Evolutionary conservation across 2,329 filamentous ascomycete species (phyloP), one percentile per base, ranked within the genome.

Genomic region (Camptophora hylomeconis): DNA sequence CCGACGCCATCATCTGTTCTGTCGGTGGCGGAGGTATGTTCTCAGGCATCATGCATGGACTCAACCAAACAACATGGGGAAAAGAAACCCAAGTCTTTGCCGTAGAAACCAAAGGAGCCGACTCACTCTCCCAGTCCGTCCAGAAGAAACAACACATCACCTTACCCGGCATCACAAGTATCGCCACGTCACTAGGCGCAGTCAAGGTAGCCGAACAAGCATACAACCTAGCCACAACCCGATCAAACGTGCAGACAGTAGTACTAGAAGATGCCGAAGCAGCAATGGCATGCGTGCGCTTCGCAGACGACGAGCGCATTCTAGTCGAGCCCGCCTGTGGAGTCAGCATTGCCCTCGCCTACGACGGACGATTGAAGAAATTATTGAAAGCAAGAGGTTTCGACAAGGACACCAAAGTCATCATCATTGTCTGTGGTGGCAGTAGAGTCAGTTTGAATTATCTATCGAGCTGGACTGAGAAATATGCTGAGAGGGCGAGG

Each of bases 301-400:
- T 94, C 37, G 76, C 80, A 6, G 80, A 93, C 40, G 83, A 92
- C 36, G 80, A 84, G 43, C 61, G 78, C 14, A 57, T 87, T 32
- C 60, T 93, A 32, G 81, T 92, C 3, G 86, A 95, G 58, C 61
- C 77, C 18, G 75, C 83, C 0, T 93, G 87, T 50, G 84, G 86
- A 1, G 83, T 87, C 4, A 78, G 77, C 28, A 56, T 92, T 8
- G 81, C 35, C 5, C 14, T 31, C 7, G 34, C 32, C 5, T 35
- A 38, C 17, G 25, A 32, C 17, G 28, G 28, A n/a, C 11, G 36
- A 10, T 17, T 46, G 22, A 40, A 36, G 20, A 25, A 30, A 9
- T 38, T 35, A 15, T 19, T 44, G 6, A 34, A 31, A 14, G n/a
- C n/a, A n/a, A n/a, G n/a, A n/a, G 29, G 22, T 13, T 34, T 33